These are phyloP conservation scores for Hansfordia pulvinata DNA, from an alignment of 2,329 filamentous ascomycete genomes.

Conservation along the genomic window DNA sequence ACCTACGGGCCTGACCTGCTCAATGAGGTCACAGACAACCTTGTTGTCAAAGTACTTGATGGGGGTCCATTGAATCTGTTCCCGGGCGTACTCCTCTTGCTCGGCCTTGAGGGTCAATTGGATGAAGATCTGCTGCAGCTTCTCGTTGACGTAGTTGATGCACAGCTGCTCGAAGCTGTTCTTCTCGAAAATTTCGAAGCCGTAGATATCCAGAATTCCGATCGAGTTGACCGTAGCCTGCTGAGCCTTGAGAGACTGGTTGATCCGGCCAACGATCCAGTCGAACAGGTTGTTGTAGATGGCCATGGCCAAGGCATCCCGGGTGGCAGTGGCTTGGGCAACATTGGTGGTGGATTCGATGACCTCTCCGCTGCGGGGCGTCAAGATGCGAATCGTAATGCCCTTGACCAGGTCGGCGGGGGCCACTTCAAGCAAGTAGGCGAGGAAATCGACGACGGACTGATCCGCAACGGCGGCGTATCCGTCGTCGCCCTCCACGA, in stretches of 20 bases:
- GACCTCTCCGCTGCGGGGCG: slow-evolving; percentile 49
- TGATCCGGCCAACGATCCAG: slow-evolving; percentile 92
- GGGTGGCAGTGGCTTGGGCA: slow-evolving; percentile 71
- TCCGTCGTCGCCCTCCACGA: slow-evolving; percentile 76
- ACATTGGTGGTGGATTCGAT: slow-evolving; percentile 72
- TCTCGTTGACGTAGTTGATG: slow-evolving; percentile 99
- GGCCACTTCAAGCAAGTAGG: slow-evolving; percentile 84
- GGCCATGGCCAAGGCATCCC: slow-evolving; percentile 86
- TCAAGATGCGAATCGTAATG: slow-evolving; percentile 78
- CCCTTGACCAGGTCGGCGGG: slow-evolving; percentile 69
- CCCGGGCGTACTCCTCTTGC: slow-evolving; percentile 90
- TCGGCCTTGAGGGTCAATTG: slow-evolving; percentile 93
- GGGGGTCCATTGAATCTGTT: slow-evolving; percentile 96
- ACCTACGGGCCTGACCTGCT: slow-evolving; percentile 78
- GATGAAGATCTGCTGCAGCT: slow-evolving; percentile 97
- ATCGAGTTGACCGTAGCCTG: slow-evolving; percentile 71
- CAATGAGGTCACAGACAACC: slow-evolving; percentile 93
- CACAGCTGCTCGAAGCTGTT: slow-evolving; percentile 98
- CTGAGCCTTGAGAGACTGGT: slow-evolving; percentile 71
- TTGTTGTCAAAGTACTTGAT: slow-evolving; percentile 99
- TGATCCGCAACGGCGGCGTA: slow-evolving; percentile 80
- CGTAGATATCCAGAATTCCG: slow-evolving; percentile 96
- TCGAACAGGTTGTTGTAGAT: slow-evolving; percentile 97
- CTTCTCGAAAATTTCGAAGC: slow-evolving; percentile 98
- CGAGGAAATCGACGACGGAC: slow-evolving; percentile 87